These are phyloP conservation scores for Cryptococcus hybrid DNA, from an alignment of 1,284 basidiomycete species.

Conservation along the genomic window DNA sequence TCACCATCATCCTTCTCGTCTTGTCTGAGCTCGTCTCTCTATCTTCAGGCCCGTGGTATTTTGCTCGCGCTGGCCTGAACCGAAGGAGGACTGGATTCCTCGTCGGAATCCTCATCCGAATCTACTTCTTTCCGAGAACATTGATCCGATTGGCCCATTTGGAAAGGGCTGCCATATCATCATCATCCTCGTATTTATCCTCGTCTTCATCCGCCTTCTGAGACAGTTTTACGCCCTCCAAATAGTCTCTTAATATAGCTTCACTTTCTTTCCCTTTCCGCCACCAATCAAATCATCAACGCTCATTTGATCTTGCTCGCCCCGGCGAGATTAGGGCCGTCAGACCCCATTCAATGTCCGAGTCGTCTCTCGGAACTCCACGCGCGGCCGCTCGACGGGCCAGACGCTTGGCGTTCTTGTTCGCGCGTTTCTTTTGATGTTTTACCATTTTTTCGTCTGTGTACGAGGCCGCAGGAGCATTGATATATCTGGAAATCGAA, in stretches of 20 bases:
- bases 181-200: conserved; percentile 7
- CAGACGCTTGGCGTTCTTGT: conserved; percentile 5
- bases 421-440: not conserved
- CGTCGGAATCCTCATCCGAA: not conserved
- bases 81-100: too few relatives aligned
- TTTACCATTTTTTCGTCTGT: conserved; percentile 23
- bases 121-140: not conserved
- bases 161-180: not conserved
- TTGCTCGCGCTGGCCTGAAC: too few relatives aligned
- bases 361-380: conserved; percentile 31
- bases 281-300: conserved; percentile 4
- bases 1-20: conserved; percentile 16
- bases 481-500: conserved; percentile 12
- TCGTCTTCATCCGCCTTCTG: conserved; percentile 12
- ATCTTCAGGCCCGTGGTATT: too few relatives aligned
- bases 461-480: conserved; percentile 16
- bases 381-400: conserved; percentile 15
- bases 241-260: conserved; percentile 35
- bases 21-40: not conserved
- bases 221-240: conserved; percentile 30
- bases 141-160: not conserved
- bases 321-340: conserved; percentile 25
- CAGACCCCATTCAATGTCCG: conserved; percentile 50
- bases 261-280: conserved; percentile 27
- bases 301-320: conserved; percentile 5